A percentile compares a stretch with the other conserved stretches of the same genome.
Evolutionary conservation across 2,329 filamentous ascomycete species (phyloP).

Genomic region (Tolypocladium nubicola): DNA sequence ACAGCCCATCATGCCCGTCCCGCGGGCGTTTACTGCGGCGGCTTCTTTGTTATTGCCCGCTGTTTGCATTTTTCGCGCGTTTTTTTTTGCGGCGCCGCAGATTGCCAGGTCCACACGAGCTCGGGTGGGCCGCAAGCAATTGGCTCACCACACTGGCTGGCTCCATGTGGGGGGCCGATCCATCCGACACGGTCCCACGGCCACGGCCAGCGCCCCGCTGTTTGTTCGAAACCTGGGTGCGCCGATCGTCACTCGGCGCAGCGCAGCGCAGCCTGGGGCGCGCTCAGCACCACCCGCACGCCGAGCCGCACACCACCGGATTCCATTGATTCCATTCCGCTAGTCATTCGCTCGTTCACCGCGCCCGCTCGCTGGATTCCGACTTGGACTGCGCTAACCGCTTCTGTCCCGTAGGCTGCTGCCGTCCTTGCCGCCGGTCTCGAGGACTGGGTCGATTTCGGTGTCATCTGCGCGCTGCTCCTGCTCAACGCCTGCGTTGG

Average conservation of each 20-base stretch:
- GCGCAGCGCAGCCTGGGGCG: not conserved
- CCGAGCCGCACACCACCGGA: not conserved
- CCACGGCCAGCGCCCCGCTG: conserved; percentile 5
- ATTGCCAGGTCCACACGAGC: conserved; percentile 23
- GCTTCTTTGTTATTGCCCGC: conserved; percentile 6
- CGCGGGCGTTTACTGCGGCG: not conserved
- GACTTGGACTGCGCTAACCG: conserved; percentile 12
- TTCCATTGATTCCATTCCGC: not conserved
- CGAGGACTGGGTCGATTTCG: conserved; percentile 85
- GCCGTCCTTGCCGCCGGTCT: conserved; percentile 75
- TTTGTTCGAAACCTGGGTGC: conserved; percentile 8
- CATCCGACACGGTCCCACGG: conserved; percentile 8
- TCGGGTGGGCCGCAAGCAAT: conserved; percentile 14
- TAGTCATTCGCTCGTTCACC: not conserved
- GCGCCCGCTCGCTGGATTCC: not conserved
- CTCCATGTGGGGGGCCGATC: conserved; percentile 14
- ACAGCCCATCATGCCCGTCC: not conserved
- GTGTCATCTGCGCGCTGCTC: conserved; percentile 76
- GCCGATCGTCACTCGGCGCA: conserved; percentile 1
- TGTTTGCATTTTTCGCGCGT: conserved; percentile 7
- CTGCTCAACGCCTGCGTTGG: conserved; percentile 77
- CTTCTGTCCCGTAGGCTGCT: conserved; percentile 40
- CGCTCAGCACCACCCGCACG: not conserved
- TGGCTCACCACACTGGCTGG: conserved; percentile 13
- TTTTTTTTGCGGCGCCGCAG: conserved; percentile 15